Conservation (phyloP, 2,329 filamentous ascomycete genomes). For the Cladosporium sp. region DNA sequence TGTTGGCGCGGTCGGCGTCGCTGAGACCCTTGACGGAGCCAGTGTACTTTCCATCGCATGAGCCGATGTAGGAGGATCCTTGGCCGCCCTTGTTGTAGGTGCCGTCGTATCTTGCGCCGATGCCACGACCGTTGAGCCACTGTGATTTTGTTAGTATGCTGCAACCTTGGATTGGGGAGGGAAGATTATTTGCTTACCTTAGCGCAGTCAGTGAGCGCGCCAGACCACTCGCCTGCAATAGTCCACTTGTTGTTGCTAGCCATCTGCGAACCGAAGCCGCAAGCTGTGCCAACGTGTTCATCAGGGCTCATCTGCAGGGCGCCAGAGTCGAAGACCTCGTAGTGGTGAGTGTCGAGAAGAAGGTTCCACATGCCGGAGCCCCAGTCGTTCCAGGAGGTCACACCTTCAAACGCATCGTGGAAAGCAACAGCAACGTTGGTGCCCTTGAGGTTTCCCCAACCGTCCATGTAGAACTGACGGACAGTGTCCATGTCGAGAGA, state of each 20-base stretch:
- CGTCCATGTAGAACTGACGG: slow-evolving; percentile 59
- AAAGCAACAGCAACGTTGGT: slow-evolving; percentile 52
- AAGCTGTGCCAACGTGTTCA: slow-evolving; percentile 56
- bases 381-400: slow-evolving; percentile 63
- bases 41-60: slow-evolving; percentile 53
- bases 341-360: slow-evolving; percentile 67
- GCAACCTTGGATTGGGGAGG: slow-evolving; percentile 52
- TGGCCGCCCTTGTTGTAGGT: slow-evolving; percentile 53
- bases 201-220: slow-evolving; percentile 57
- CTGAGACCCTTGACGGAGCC: slow-evolving; percentile 48
- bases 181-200: slow-evolving; percentile 30
- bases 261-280: slow-evolving; percentile 50
- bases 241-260: slow-evolving; percentile 44
- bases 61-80: slow-evolving; percentile 53
- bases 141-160: slow-evolving; percentile 48
- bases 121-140: slow-evolving; percentile 60
- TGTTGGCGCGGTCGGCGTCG: slow-evolving; percentile 46
- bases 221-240: slow-evolving; percentile 52
- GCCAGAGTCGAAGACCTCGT: slow-evolving; percentile 62
- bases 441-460: slow-evolving; percentile 46
- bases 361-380: slow-evolving; percentile 46
- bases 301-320: slow-evolving; percentile 48
- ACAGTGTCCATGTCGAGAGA: slow-evolving; percentile 49
- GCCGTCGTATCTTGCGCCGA: slow-evolving; percentile 64
- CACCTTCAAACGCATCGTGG: slow-evolving; percentile 58